These are phyloP conservation scores for Pelargonium citronellum DNA, from an alignment of 441 rosid species.

Conservation along the genomic window DNA sequence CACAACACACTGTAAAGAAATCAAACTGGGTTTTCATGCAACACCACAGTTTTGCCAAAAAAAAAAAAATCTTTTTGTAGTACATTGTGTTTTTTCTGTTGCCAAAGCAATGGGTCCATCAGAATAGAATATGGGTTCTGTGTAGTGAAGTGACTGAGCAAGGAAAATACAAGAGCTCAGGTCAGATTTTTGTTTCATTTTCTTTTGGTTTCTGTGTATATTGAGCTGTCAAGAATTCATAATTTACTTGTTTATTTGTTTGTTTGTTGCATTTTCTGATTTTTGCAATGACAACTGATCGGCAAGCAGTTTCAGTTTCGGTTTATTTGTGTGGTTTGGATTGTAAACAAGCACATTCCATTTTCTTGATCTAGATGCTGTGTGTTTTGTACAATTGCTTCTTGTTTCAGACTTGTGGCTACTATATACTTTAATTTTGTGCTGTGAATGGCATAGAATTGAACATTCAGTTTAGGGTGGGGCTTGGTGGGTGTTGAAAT, in stretches of 20 bases:
- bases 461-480: not conserved
- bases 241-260: not conserved
- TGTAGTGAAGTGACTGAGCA: not conserved
- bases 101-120: not conserved
- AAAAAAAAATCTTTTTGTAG: not conserved
- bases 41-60: not conserved
- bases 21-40: not conserved
- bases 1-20: not conserved
- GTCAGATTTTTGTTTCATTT: not conserved
- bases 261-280: not conserved
- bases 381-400: not conserved
- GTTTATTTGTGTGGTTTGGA: too few relatives aligned
- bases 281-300: not conserved
- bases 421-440: not conserved
- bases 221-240: not conserved
- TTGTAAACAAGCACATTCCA: not conserved
- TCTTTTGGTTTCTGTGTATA: not conserved
- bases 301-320: not conserved
- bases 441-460: not conserved
- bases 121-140: not conserved
- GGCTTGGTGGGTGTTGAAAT: not conserved
- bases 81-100: conserved; percentile 1
- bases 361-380: not conserved
- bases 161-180: not conserved
- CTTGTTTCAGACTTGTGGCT: not conserved